Base-by-base conservation (phyloP, 192 early-diverging fungal species). In the Linnemannia exigua region DNA sequence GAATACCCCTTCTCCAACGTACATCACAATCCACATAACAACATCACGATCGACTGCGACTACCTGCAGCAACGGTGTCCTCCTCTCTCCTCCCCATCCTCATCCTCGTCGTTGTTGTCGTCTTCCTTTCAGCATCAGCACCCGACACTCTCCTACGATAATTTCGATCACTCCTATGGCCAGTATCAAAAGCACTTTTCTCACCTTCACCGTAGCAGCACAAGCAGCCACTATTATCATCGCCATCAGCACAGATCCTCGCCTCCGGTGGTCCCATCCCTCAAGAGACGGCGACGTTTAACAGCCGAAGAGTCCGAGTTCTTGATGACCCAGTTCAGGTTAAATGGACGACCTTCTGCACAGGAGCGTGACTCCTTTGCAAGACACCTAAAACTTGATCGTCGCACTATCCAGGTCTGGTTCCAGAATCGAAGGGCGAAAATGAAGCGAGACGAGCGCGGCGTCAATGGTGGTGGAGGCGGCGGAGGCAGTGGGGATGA, bases 401-500 rank as follows among this genome's bases (percentile, higher is more conserved):
- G 90, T 9, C 89, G 92, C 75, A 91, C 91, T 2, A 90, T 94
- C 28, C 94, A 94, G 70, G 91, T 94, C 17, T 94, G 94, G 95
- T 95, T 95, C 88, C 95, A 95, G 76, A 95, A 95, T 79, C 91
- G 94, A 28, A 91, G 95, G 25, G 95, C 95, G 67, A 96, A 96
- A 82, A 88, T 92, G 67, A 96, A 96, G 88, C 89, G 93, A 51
- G 92, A 94, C 8, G 77, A 63, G 41, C 74, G 74, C 33, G 73
- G 54, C 35, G 72, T 31, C n/a, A 8, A 44, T 48, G 19, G 16
- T 19, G 14, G 8, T n/a, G 70, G n/a, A 31, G 70, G 28, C n/a
- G 7, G 16, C 31, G 25, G 50, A 46, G 72, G 48, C 1, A 4
- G 25, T 14, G 44, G 7, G 0, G 46, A 28, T 7, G 44, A 28